These are phyloP conservation scores for Tricholoma furcatifolium DNA, from an alignment of 768 basidiomycete genomes.

Conservation along the genomic window DNA sequence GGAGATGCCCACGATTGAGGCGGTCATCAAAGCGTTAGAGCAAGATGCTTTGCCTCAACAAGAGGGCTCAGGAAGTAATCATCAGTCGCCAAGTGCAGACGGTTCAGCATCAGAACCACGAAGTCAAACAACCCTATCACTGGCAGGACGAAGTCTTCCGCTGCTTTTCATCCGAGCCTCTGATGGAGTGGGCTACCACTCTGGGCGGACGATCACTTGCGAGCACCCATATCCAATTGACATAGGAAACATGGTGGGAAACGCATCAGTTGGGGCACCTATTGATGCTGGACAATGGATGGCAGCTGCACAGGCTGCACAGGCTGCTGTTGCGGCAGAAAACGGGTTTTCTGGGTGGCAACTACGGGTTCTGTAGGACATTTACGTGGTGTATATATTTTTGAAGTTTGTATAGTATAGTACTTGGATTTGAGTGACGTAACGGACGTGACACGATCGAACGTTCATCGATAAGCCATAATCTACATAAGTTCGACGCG, in stretches of 20 bases:
- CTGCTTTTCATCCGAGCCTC: conserved; percentile 77
- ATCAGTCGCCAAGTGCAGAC: conserved; percentile 30
- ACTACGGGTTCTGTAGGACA: conserved; percentile 67
- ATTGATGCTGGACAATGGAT: conserved; percentile 67
- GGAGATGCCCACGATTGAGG: conserved; percentile 75
- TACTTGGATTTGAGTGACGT: conserved; percentile 19
- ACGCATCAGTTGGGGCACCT: conserved; percentile 43
- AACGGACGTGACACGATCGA: conserved; percentile 12
- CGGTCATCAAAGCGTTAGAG: conserved; percentile 77
- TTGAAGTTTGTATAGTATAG: conserved; percentile 27
- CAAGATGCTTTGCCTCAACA: conserved; percentile 57
- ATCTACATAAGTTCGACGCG: neutral
- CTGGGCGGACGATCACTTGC: conserved; percentile 79
- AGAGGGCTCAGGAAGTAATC: conserved; percentile 36
- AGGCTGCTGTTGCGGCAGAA: conserved; percentile 64
- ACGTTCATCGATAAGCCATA: conserved; percentile 20
- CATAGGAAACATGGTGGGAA: conserved; percentile 48
- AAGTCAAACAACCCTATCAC: conserved; percentile 35
- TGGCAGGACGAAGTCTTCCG: conserved; percentile 70
- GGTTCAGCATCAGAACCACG: conserved; percentile 26
- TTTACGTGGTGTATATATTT: conserved; percentile 19
- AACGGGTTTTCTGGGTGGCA: conserved; percentile 77
- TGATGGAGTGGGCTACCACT: conserved; percentile 89
- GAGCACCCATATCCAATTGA: conserved; percentile 82
- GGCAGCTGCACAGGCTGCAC: conserved; percentile 71